phyloP scores from a whole-genome alignment of 1,284 basidiomycete species.

The Rhizopogon parksii region DNA sequence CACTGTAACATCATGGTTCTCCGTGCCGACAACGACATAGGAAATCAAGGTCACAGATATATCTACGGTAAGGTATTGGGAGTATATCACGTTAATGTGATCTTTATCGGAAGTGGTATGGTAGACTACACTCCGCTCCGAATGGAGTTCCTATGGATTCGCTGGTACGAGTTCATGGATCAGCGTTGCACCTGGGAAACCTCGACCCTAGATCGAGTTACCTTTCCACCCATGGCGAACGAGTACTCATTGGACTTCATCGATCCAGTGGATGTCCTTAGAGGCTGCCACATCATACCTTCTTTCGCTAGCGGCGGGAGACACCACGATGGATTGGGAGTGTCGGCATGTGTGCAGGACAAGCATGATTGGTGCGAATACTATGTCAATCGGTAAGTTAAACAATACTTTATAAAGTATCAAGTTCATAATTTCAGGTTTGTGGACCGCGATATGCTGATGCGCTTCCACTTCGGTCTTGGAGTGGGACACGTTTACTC shows the following conservation, averaged over 20 bases:
- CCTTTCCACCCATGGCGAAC: conserved; percentile 8
- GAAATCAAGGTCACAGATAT: not conserved
- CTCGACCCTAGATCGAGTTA: not conserved
- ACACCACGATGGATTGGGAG: conserved; percentile 1
- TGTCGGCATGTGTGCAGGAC: conserved; percentile 4
- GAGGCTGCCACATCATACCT: conserved; percentile 13
- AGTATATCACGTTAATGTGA: conserved; percentile 2
- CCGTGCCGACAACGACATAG: conserved; percentile 1
- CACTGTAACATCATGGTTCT: conserved; percentile 12
- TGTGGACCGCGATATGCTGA: conserved; percentile 10
- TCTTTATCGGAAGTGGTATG: not conserved
- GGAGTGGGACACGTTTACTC: conserved; percentile 7
- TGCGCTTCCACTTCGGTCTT: conserved; percentile 8
- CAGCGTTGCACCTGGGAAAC: not conserved
- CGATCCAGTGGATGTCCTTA: conserved; percentile 6
- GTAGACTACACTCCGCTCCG: not conserved
- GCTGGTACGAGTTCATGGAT: conserved; percentile 7
- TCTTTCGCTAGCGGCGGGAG: conserved; percentile 9
- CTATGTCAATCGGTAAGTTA: conserved; percentile 17
- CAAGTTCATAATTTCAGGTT: not conserved
- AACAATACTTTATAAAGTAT: too few relatives aligned
- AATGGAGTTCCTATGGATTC: conserved; percentile 13
- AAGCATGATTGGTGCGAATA: conserved; percentile 15
- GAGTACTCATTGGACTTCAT: conserved; percentile 12
- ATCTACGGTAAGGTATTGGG: conserved; percentile 3